These are phyloP conservation scores for Capsicum pubescens DNA, from an alignment of 257 asterid species.

Conservation along the genomic window DNA sequence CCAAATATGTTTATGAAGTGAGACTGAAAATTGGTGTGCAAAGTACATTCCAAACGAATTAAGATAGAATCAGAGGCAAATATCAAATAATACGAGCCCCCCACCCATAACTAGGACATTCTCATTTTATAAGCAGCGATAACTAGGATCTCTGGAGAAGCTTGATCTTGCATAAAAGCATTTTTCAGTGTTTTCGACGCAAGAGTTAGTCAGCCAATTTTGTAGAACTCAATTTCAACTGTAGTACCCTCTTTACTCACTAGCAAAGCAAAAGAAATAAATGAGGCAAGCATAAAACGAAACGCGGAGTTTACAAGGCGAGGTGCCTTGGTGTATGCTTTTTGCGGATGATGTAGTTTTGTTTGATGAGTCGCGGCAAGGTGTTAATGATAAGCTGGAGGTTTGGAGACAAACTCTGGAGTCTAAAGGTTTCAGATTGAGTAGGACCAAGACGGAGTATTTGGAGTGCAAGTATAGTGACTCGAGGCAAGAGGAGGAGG, in stretches of 20 bases:
- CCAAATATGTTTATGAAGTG: constrained; percentile 32
- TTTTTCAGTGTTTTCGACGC: background rate
- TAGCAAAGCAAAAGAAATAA: constrained; percentile 13
- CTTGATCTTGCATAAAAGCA: background rate
- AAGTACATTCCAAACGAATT: constrained; percentile 24
- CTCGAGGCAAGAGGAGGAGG: too few relatives aligned
- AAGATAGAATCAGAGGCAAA: constrained; percentile 7
- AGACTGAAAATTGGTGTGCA: constrained; percentile 15
- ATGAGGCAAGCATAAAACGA: background rate
- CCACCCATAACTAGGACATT: background rate
- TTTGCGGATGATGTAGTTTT: too few relatives aligned
- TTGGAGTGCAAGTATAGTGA: too few relatives aligned
- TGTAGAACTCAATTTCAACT: background rate
- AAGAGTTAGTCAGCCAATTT: background rate
- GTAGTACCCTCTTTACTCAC: background rate
- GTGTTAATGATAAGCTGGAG: too few relatives aligned
- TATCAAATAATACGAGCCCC: background rate
- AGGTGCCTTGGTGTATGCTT: too few relatives aligned
- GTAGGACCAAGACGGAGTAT: too few relatives aligned
- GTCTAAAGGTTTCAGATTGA: too few relatives aligned
- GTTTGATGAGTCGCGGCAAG: too few relatives aligned
- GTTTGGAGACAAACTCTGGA: too few relatives aligned
- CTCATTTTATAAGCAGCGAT: background rate
- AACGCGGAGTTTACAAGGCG: too few relatives aligned
- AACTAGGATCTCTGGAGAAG: background rate